phyloP scores from a whole-genome alignment of 1,284 basidiomycete species.

The Pyrrhoderma lamaoense region DNA sequence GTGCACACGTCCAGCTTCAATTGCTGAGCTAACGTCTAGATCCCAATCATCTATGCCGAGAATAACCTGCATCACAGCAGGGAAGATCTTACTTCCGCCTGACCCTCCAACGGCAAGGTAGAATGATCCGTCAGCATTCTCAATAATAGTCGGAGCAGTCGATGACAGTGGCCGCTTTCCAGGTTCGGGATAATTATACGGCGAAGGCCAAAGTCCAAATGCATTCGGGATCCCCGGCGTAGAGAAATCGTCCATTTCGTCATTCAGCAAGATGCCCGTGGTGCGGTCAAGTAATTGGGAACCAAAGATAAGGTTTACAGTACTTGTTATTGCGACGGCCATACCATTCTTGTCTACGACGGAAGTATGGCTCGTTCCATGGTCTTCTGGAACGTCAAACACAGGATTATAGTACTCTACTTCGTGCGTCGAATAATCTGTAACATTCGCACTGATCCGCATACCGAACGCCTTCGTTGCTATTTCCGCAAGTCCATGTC shows the following conservation, averaged over 20 bases:
- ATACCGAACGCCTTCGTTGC: conserved; percentile 66
- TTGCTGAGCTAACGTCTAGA: conserved; percentile 68
- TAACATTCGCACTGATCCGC: conserved; percentile 57
- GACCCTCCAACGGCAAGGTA: conserved; percentile 75
- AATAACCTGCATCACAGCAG: conserved; percentile 73
- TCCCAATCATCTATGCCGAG: conserved; percentile 78
- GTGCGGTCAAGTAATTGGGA: conserved; percentile 75
- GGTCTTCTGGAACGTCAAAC: conserved; percentile 71
- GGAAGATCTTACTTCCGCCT: conserved; percentile 84
- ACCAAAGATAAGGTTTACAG: conserved; percentile 87
- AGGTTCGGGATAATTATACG: conserved; percentile 84
- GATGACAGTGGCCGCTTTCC: conserved; percentile 87
- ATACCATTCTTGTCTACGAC: conserved; percentile 79
- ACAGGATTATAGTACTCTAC: conserved; percentile 80
- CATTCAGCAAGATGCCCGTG: conserved; percentile 85
- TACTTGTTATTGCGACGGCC: conserved; percentile 80
- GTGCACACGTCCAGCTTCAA: conserved; percentile 87
- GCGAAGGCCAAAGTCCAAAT: conserved; percentile 81
- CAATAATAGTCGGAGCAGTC: conserved; percentile 74
- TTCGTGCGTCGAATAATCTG: conserved; percentile 75
- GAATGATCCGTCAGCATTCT: conserved; percentile 64
- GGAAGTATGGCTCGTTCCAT: conserved; percentile 88
- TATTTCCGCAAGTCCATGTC: conserved; percentile 53
- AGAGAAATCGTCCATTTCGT: conserved; percentile 93
- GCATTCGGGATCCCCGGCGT: conserved; percentile 73